Conservation (phyloP, 2,329 filamentous ascomycete genomes). For the Sphaerostilbella broomeana region DNA sequence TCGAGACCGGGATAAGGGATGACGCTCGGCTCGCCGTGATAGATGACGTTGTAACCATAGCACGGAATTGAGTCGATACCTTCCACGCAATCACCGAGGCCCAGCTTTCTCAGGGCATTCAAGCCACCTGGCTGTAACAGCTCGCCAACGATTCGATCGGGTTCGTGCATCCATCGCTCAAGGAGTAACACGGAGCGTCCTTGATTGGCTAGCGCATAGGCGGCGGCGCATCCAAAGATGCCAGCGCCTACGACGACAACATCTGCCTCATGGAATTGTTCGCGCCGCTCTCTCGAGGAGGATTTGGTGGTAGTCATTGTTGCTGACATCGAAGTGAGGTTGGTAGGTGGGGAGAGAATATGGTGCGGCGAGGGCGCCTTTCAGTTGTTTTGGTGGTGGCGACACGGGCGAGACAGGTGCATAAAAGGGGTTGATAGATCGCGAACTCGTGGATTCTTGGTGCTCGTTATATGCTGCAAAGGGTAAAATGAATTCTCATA, state of each 20-base stretch:
- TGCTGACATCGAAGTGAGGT: constrained; percentile 4
- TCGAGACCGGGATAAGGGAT: constrained; percentile 72
- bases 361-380: background rate
- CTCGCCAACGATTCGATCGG: constrained; percentile 93
- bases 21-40: constrained; percentile 63
- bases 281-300: constrained; percentile 36
- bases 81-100: constrained; percentile 75
- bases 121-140: constrained; percentile 90
- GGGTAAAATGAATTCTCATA: background rate
- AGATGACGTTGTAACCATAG: constrained; percentile 82
- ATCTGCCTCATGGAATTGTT: constrained; percentile 61
- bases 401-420: too few species aligned
- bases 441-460: too few species aligned
- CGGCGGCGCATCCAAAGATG: constrained; percentile 79
- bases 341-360: background rate
- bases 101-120: constrained; percentile 70
- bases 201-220: constrained; percentile 78
- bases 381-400: too few species aligned
- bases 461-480: background rate
- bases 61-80: constrained; percentile 80
- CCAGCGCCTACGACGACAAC: constrained; percentile 90
- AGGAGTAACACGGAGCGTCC: constrained; percentile 85
- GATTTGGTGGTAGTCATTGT: constrained; percentile 14
- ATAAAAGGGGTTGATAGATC: too few species aligned
- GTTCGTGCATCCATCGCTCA: constrained; percentile 83